Conservation (phyloP, 306 rosid species). For the Fragaria iinumae region DNA sequence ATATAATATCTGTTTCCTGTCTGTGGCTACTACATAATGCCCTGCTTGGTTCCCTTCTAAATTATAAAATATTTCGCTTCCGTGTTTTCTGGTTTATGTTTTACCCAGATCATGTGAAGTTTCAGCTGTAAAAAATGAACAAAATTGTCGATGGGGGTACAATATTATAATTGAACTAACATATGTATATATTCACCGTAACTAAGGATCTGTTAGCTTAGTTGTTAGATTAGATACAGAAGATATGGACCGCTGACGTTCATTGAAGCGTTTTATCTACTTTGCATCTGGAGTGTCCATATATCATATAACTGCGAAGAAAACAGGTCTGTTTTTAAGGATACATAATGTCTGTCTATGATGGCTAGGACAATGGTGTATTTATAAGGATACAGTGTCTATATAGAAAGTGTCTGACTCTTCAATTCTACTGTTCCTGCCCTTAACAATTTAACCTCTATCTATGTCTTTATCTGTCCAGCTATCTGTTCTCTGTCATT, state of each 20-base stretch:
- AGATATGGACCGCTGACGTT: background rate
- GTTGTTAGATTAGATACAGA: background rate
- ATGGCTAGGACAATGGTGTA: background rate
- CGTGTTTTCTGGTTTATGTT: background rate
- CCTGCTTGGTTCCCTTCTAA: slow-evolving; percentile 12
- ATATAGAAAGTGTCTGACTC: background rate
- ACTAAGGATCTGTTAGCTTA: background rate
- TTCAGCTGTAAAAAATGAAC: background rate
- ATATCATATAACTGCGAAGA: background rate
- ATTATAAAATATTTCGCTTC: slow-evolving; percentile 1
- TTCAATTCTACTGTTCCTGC: background rate
- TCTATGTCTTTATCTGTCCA: background rate
- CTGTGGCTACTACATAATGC: background rate
- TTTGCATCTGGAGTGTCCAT: background rate
- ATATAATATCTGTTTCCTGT: slow-evolving; percentile 8
- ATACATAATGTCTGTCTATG: background rate
- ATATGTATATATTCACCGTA: background rate
- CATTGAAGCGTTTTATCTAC: background rate
- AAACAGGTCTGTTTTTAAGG: background rate
- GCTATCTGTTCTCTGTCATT: background rate
- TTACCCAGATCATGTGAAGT: background rate
- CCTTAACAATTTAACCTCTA: background rate
- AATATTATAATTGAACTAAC: background rate
- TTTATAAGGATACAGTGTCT: background rate
- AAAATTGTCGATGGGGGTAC: background rate